Conservation (phyloP, 495 filamentous ascomycete genomes). For the Parathielavia appendiculata region DNA sequence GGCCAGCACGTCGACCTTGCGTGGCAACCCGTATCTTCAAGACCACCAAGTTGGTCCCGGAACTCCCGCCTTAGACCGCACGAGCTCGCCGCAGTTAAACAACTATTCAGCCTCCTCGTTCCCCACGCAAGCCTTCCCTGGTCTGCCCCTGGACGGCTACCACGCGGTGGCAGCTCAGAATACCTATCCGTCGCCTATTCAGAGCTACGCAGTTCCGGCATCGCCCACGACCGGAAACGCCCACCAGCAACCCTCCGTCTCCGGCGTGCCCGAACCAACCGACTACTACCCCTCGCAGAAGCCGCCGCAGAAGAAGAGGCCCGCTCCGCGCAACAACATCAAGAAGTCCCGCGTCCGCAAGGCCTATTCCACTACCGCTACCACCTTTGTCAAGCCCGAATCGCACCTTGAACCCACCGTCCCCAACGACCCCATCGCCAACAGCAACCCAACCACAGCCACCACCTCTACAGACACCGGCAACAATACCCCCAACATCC, state of each 20-base stretch:
- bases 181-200: background rate
- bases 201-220: background rate
- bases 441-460: background rate
- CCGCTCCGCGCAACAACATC: background rate
- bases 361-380: background rate
- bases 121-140: background rate
- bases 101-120: background rate
- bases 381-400: background rate
- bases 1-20: background rate
- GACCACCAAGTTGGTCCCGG: background rate
- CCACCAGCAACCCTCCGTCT: background rate
- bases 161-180: background rate
- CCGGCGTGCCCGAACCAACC: background rate
- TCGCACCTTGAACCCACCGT: background rate
- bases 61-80: background rate
- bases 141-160: background rate
- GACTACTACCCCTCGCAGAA: background rate
- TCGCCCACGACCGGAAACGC: slow-evolving; percentile 2
- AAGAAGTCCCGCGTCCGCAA: slow-evolving; percentile 11
- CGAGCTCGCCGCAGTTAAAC: background rate
- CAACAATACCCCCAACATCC: too few relatives aligned
- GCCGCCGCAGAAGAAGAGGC: background rate
- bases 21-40: background rate
- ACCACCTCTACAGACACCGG: background rate
- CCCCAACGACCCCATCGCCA: background rate